Conservation (phyloP, 305 asterid species). For the Fraxinus baroniana region DNA sequence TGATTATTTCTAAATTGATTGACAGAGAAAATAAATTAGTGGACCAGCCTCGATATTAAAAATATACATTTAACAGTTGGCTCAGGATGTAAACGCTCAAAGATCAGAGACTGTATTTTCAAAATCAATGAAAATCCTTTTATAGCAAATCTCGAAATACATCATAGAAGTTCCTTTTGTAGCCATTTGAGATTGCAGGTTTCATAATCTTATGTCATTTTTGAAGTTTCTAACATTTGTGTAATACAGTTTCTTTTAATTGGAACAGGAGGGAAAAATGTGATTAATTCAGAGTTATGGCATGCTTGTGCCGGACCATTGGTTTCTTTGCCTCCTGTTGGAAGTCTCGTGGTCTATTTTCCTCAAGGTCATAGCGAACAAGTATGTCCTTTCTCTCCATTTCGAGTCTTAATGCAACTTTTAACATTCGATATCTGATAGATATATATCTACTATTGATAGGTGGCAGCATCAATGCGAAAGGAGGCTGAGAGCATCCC, state of each 20-base stretch:
- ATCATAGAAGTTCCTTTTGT: background rate
- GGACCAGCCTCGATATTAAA: background rate
- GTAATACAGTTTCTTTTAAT: background rate
- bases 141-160: background rate
- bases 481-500: constrained; percentile 85
- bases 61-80: background rate
- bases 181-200: background rate
- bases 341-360: constrained; percentile 90
- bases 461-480: constrained; percentile 99
- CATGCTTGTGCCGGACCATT: constrained; percentile 99
- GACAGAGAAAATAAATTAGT: background rate
- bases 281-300: constrained; percentile 93
- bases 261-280: constrained; percentile 62
- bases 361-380: constrained; percentile 99
- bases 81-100: background rate
- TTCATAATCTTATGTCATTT: background rate
- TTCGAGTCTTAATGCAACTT: constrained; percentile 5
- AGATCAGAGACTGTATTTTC: background rate
- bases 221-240: background rate
- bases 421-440: constrained; percentile 3
- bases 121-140: background rate
- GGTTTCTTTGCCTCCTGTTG: constrained; percentile 87
- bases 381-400: constrained; percentile 36
- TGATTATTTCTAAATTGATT: background rate
- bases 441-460: constrained; percentile 8